Evolutionary conservation across 2,329 filamentous ascomycete genomes (phyloP).

Genomic region (Microsporum audouinii): DNA sequence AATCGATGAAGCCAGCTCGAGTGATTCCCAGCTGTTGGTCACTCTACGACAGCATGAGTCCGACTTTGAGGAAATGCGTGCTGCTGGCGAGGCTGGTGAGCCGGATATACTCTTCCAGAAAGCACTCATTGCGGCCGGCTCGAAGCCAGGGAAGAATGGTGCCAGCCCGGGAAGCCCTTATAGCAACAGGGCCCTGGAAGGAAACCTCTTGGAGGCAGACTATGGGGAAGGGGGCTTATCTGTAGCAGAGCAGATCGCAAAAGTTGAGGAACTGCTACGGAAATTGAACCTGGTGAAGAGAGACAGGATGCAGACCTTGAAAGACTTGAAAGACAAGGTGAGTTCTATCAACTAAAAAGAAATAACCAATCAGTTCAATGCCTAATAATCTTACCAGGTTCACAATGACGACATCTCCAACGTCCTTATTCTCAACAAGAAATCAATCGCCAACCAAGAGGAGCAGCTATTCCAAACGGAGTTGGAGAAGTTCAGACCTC

Average conservation of each 20-base stretch:
- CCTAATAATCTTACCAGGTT: slow-evolving; percentile 45
- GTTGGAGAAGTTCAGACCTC: slow-evolving; percentile 90
- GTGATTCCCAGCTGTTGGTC: slow-evolving; percentile 69
- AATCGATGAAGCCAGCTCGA: slow-evolving; percentile 75
- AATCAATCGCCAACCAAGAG: slow-evolving; percentile 85
- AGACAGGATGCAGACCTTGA: slow-evolving; percentile 81
- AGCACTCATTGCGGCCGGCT: slow-evolving; percentile 67
- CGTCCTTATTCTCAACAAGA: slow-evolving; percentile 94
- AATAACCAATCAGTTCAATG: background rate
- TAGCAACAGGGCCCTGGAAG: slow-evolving; percentile 47
- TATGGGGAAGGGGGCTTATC: slow-evolving; percentile 70
- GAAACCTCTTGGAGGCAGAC: slow-evolving; percentile 80
- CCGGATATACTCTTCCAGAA: slow-evolving; percentile 80
- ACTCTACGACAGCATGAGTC: slow-evolving; percentile 76
- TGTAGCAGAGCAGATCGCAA: slow-evolving; percentile 77
- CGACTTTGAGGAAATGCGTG: slow-evolving; percentile 92
- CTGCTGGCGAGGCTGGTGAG: slow-evolving; percentile 74
- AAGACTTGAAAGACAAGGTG: slow-evolving; percentile 96
- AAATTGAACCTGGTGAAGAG: slow-evolving; percentile 86
- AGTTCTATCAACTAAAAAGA: background rate
- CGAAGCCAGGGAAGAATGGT: slow-evolving; percentile 44
- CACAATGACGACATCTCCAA: slow-evolving; percentile 97
- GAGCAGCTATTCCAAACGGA: slow-evolving; percentile 87
- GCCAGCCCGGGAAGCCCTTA: slow-evolving; percentile 42
- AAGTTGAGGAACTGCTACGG: slow-evolving; percentile 80